Evolutionary conservation across 2,329 filamentous ascomycete genomes (phyloP).

Genomic region (Purpureocillium lavendulum): DNA sequence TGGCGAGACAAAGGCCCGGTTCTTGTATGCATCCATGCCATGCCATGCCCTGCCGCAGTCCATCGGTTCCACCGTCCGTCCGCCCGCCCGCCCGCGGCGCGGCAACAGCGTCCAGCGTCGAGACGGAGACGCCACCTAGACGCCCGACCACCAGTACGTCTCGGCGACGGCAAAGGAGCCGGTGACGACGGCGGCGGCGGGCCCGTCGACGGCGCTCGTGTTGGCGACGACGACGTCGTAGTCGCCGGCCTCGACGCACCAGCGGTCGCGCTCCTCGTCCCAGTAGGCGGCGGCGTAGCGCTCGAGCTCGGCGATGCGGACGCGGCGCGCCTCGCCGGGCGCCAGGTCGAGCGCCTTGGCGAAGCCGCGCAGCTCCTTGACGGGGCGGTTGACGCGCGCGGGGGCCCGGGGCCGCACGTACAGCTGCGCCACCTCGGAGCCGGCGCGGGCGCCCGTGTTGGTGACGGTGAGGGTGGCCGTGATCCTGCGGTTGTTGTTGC

Average conservation of each 20-base stretch:
- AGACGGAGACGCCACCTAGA: too few relatives aligned
- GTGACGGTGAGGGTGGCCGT: slow-evolving; percentile 43
- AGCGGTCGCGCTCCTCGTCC: slow-evolving; percentile 58
- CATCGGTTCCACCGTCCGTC: too few relatives aligned
- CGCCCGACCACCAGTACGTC: slow-evolving; percentile 52
- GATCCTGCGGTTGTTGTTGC: slow-evolving; percentile 41
- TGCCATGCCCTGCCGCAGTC: too few relatives aligned
- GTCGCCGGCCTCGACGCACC: slow-evolving; percentile 56
- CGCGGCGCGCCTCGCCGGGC: slow-evolving; percentile 48
- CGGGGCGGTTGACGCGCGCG: slow-evolving; percentile 44
- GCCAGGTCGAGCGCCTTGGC: slow-evolving; percentile 53
- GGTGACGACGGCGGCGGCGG: slow-evolving; percentile 31
- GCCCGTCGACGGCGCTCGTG: slow-evolving; percentile 42
- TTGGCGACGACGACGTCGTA: slow-evolving; percentile 55
- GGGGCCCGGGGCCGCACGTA: slow-evolving; percentile 41
- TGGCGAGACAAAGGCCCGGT: too few relatives aligned
- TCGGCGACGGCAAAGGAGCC: slow-evolving; percentile 48
- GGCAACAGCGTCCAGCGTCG: too few relatives aligned
- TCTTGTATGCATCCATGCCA: too few relatives aligned
- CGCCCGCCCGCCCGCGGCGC: too few relatives aligned
- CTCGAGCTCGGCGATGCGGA: slow-evolving; percentile 47
- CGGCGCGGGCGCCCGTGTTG: slow-evolving; percentile 50
- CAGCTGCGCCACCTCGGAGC: slow-evolving; percentile 49
- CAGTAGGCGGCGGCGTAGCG: slow-evolving; percentile 64
- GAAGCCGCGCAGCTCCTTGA: slow-evolving; percentile 59